Evolutionary conservation across 371 early-diverging fungal genomes (phyloP).

Genomic region (Synchytrium microbalum): DNA sequence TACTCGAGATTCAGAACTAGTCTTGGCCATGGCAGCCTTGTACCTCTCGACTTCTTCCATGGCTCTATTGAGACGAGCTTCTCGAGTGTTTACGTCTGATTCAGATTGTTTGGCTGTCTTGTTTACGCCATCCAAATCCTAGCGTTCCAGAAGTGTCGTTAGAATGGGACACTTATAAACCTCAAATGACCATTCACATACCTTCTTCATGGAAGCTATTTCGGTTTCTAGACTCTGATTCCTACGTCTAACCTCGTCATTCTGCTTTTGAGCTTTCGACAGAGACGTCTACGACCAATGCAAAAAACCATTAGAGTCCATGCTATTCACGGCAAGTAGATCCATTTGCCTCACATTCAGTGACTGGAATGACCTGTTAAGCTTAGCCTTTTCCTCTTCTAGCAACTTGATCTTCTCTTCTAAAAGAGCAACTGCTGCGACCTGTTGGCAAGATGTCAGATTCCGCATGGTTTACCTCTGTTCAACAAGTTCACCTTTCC

Average conservation of each 20-base stretch:
- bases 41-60: conserved; percentile 34
- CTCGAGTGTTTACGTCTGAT: conserved; percentile 22
- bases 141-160: no score
- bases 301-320: neutral
- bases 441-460: conserved; percentile 10
- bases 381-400: conserved; percentile 30
- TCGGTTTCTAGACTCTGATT: conserved; percentile 21
- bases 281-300: conserved; percentile 15
- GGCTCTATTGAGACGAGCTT: conserved; percentile 33
- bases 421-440: conserved; percentile 14
- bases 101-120: neutral
- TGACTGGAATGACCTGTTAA: conserved; percentile 11
- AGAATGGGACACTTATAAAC: no score
- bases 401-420: conserved; percentile 30
- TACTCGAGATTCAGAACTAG: conserved; percentile 25
- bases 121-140: conserved; percentile 2
- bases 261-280: conserved; percentile 17
- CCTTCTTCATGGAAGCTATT: conserved; percentile 19
- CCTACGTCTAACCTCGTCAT: conserved; percentile 13
- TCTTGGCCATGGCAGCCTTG: conserved; percentile 15
- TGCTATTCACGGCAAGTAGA: conserved; percentile 4
- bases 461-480: neutral
- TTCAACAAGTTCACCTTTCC: conserved; percentile 17
- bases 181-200: conserved; percentile 5
- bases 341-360: conserved; percentile 14